phyloP scores from a whole-genome alignment of 768 basidiomycete species.

The Collybia mongolica region DNA sequence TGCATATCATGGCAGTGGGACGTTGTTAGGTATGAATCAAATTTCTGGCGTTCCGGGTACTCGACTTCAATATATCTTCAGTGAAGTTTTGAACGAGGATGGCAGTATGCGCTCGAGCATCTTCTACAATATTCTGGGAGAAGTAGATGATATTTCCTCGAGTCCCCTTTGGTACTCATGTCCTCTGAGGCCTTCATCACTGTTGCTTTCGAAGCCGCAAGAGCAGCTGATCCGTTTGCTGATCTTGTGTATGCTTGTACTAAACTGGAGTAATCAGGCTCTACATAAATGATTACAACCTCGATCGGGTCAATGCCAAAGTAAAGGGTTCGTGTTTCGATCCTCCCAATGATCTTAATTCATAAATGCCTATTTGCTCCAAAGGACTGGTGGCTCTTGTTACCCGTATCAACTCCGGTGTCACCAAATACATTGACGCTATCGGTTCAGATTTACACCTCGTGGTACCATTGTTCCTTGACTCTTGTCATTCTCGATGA shows the following conservation, averaged over 20 bases:
- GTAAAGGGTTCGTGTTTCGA: constrained; percentile 21
- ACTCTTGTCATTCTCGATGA: background rate
- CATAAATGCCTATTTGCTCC: background rate
- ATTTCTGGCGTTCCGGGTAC: background rate
- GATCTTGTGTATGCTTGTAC: background rate
- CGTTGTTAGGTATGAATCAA: constrained; percentile 29
- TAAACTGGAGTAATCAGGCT: constrained; percentile 14
- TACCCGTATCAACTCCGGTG: constrained; percentile 36
- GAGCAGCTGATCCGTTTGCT: constrained; percentile 39
- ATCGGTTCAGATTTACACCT: constrained; percentile 49
- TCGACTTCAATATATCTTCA: constrained; percentile 11
- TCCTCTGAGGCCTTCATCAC: constrained; percentile 33
- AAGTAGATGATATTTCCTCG: constrained; percentile 8
- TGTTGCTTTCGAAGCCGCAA: constrained; percentile 45
- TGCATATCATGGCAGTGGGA: constrained; percentile 24
- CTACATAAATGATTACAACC: constrained; percentile 46
- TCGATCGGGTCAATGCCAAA: constrained; percentile 49
- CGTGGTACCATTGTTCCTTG: constrained; percentile 16
- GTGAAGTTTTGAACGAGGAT: constrained; percentile 46
- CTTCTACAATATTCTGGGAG: constrained; percentile 41
- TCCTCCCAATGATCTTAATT: too few species aligned
- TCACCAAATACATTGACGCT: constrained; percentile 41
- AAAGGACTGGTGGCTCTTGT: constrained; percentile 38
- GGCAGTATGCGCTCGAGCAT: constrained; percentile 38
- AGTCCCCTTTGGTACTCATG: background rate